A percentile compares a stretch with the other conserved stretches of the same genome.
These are phyloP conservation scores for Spencermartinsiella ligniputridi DNA, from an alignment of 1,139 yeast genomes.

Conservation along the genomic window DNA sequence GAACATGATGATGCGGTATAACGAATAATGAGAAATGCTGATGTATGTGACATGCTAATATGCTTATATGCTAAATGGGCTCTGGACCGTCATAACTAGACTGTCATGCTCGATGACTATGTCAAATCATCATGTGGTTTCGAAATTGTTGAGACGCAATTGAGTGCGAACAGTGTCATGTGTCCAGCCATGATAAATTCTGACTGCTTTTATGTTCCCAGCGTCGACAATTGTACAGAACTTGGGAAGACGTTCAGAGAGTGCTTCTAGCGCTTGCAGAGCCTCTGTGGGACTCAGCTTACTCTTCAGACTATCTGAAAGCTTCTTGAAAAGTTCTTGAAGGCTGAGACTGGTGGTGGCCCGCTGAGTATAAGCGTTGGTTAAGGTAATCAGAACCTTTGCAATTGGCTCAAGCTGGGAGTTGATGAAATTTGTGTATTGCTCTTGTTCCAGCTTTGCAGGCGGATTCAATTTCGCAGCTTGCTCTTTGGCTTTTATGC, in stretches of 20 bases:
- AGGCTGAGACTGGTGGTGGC: slow-evolving; percentile 14
- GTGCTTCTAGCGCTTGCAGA: slow-evolving; percentile 12
- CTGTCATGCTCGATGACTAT: too few relatives aligned
- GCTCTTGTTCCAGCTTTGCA: slow-evolving; percentile 12
- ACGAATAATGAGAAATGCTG: too few relatives aligned
- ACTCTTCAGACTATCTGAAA: slow-evolving; percentile 18
- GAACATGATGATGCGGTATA: too few relatives aligned
- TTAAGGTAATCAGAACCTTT: slow-evolving; percentile 18
- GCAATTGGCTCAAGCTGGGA: slow-evolving; percentile 26
- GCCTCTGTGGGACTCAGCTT: slow-evolving; percentile 18
- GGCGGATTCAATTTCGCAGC: slow-evolving; percentile 14
- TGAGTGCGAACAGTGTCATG: too few relatives aligned
- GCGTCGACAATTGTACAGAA: slow-evolving; percentile 16
- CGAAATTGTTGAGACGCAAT: too few relatives aligned
- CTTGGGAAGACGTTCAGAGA: slow-evolving; percentile 16
- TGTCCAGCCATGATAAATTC: background rate
- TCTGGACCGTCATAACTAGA: too few relatives aligned
- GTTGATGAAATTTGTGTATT: slow-evolving; percentile 20
- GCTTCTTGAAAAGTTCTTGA: slow-evolving; percentile 15
- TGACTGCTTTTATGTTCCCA: slow-evolving; percentile 19
- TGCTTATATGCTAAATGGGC: too few relatives aligned
- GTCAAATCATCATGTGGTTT: too few relatives aligned
- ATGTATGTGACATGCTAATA: too few relatives aligned
- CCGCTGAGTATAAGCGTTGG: slow-evolving; percentile 5
- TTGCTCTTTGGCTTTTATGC: slow-evolving; percentile 32